These are phyloP conservation scores for Trypanosoma rangeli DNA, from an alignment of 208 protist species.

Conservation along the genomic window DNA sequence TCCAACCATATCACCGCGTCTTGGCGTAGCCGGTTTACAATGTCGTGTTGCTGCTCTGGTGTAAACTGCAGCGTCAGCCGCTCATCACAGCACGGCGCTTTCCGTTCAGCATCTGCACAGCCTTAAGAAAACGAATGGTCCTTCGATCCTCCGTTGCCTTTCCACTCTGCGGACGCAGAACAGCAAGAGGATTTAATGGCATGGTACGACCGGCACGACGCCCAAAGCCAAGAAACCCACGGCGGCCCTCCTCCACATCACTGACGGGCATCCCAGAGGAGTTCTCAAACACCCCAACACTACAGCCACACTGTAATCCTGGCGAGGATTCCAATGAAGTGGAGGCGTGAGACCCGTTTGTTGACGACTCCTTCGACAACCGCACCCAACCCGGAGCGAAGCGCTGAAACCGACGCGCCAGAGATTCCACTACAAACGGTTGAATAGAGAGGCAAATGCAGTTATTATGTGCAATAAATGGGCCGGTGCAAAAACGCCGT, in stretches of 20 bases:
- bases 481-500: neutral
- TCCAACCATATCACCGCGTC: slow-evolving; percentile 50
- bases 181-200: slow-evolving; percentile 29
- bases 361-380: neutral
- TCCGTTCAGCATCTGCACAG: slow-evolving; percentile 29
- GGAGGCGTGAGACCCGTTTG: neutral
- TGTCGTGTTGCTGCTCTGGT: slow-evolving; percentile 53
- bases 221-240: slow-evolving; percentile 33
- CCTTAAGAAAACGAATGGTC: slow-evolving; percentile 37
- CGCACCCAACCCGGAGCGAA: slow-evolving; percentile 21
- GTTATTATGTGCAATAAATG: slow-evolving; percentile 1
- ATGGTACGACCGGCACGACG: slow-evolving; percentile 19
- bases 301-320: neutral
- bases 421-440: neutral
- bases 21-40: slow-evolving; percentile 53
- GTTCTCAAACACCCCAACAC: slow-evolving; percentile 11
- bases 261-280: slow-evolving; percentile 21
- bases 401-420: slow-evolving; percentile 33
- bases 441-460: neutral
- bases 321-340: slow-evolving; percentile 4
- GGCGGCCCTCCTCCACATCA: slow-evolving; percentile 25
- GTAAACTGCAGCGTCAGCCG: slow-evolving; percentile 45
- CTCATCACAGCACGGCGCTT: slow-evolving; percentile 22
- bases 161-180: slow-evolving; percentile 1
- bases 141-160: slow-evolving; percentile 30